Conservation (phyloP, 2,329 filamentous ascomycete species). For the Botrytis squamosa region DNA sequence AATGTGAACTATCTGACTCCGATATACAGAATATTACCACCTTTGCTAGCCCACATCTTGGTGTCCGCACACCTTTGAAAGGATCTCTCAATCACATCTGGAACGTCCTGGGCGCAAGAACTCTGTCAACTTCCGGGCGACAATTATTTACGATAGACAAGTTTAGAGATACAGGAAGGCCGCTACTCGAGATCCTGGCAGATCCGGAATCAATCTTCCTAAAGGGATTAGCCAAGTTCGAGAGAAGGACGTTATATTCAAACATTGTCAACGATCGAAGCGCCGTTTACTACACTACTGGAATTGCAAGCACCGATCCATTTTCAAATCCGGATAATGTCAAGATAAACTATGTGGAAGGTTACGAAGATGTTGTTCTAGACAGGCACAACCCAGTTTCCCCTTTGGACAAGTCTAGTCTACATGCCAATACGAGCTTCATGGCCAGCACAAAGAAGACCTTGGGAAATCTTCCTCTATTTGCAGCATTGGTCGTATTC, state of each 20-base stretch:
- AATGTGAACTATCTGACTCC: neutral
- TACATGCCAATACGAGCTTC: constrained; percentile 30
- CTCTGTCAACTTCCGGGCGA: constrained; percentile 76
- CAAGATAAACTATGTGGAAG: constrained; percentile 70
- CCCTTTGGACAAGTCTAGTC: constrained; percentile 42
- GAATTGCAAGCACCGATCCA: constrained; percentile 74
- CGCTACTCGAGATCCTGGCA: constrained; percentile 76
- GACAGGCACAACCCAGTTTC: constrained; percentile 63
- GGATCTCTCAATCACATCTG: constrained; percentile 67
- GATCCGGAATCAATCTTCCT: constrained; percentile 86
- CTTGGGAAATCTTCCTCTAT: constrained; percentile 55
- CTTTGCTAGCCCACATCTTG: constrained; percentile 81
- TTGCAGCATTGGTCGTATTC: constrained; percentile 64
- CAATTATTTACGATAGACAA: constrained; percentile 86
- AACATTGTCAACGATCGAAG: constrained; percentile 86
- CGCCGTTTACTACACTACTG: constrained; percentile 80
- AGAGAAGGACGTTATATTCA: constrained; percentile 73
- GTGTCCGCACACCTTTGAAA: constrained; percentile 67
- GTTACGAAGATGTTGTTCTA: constrained; percentile 73
- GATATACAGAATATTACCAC: constrained; percentile 76
- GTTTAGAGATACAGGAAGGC: constrained; percentile 79
- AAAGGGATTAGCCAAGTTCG: constrained; percentile 71
- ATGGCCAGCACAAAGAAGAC: constrained; percentile 38
- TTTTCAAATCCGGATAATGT: constrained; percentile 67
- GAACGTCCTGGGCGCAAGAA: constrained; percentile 82